Base-by-base conservation (phyloP, 805 yeast species). In the Candida sphagnicola region DNA sequence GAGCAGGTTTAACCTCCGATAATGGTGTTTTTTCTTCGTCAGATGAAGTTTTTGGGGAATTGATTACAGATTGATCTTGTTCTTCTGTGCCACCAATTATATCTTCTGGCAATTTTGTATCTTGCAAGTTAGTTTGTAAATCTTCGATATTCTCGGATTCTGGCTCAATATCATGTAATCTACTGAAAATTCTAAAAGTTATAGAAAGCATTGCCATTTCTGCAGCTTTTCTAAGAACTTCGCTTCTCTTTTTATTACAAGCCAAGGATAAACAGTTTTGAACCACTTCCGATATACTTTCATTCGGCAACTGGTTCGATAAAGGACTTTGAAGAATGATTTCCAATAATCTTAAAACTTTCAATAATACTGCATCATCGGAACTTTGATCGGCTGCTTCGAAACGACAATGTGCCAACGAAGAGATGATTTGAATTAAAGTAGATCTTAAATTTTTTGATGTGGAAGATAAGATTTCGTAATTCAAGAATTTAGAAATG, bases 221-320 rank as follows among this genome's bases (percentile, higher is more conserved):
- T 0, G 98, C 97, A 0, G 95, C 84, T 43, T 83, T 77, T 51
- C 98, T 72, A 42, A 93, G 71, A 5, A 90, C 86, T 49, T 91
- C 98, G 43, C 95, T 82, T 57, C 97, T 76, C 56, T 90, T 77
- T 63, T 87, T 86, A 57, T 93, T 95, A 53, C 95, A 87, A 2
- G 97, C 95, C 60, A 93, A 74, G 4, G 95, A 82, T 54, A 93
- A 74, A 41, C 95, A 86, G 0, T 97, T 90, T 52, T 91, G 96
- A 19, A 90, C 77, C 18, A 89, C 89, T 54, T 91, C 97, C 45
- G 85, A 82, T 42, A 93, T 76, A 16, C 85, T 81, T 31, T 88
- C 88, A 57, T 89, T 91, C 1, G 91, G 78, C 30, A 91, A 63
- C n/a, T 77, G 53, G 18, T 70, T 72, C 17, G 91, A 83, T 32